Conservation (phyloP, 345 rosid species). For the Capsella bursapastoris region DNA sequence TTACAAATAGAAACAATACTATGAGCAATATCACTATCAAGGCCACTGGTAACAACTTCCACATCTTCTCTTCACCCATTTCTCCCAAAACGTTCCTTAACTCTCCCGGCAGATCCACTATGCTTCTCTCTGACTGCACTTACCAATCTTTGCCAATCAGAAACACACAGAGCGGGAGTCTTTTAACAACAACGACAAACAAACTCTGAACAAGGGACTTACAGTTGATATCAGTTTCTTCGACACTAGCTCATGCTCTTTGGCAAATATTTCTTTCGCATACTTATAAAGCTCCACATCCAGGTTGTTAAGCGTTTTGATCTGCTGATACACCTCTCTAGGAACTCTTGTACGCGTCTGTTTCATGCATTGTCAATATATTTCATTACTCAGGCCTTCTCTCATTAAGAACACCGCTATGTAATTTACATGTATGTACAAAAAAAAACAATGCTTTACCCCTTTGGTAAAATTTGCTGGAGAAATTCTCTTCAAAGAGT, state of each 20-base stretch:
- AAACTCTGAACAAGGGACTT: constrained; percentile 8
- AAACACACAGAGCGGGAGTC: background rate
- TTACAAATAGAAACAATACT: constrained; percentile 59
- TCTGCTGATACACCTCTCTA: constrained; percentile 58
- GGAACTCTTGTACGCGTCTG: constrained; percentile 74
- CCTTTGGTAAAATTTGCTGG: constrained; percentile 92
- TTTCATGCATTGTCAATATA: constrained; percentile 32
- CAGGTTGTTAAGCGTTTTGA: constrained; percentile 78
- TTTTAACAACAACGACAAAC: constrained; percentile 2
- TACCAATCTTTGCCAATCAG: background rate
- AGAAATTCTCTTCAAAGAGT: constrained; percentile 75
- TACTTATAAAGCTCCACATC: constrained; percentile 84
- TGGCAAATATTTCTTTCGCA: constrained; percentile 69
- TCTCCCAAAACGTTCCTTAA: constrained; percentile 47
- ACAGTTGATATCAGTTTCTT: constrained; percentile 39
- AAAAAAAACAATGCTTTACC: constrained; percentile 45
- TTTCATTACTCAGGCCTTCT: constrained; percentile 15
- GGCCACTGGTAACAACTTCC: constrained; percentile 51
- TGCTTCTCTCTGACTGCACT: constrained; percentile 37
- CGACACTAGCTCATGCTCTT: constrained; percentile 53
- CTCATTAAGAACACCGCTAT: background rate
- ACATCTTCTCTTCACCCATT: constrained; percentile 42
- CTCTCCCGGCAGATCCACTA: constrained; percentile 52
- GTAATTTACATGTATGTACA: background rate
- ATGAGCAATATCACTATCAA: constrained; percentile 49